Base-by-base conservation (phyloP, 1,284 basidiomycete species). In the Ustilago esculenta region DNA sequence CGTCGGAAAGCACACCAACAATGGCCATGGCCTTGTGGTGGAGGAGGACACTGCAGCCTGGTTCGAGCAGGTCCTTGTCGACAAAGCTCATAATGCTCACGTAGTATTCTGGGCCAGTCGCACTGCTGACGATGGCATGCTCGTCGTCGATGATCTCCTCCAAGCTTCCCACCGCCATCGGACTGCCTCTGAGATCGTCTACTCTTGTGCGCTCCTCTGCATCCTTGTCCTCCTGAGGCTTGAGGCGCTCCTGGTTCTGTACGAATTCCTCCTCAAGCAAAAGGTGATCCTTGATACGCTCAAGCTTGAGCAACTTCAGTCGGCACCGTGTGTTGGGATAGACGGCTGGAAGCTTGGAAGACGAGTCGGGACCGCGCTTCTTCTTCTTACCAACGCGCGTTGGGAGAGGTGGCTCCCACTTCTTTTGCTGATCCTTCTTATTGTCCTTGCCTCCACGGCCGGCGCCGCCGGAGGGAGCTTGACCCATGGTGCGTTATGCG, bases 81-180 rank as follows among this genome's bases (percentile, higher is more conserved):
- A 99, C 95, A 81, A 96, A 96, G 68, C 90, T 92, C 91, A 98
- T 93, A 83, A 98, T 98, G 39, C 92, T 90, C 72, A 99, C 96
- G 82, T 99, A 99, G 84, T 90, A 94, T 83, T 98, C 96, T 27
- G 95, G 94, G 2, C 96, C 95, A 34, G 92, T 92, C 17, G 92
- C 88, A 10, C 92, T 92, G 82, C 92, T 94, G 78, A 99, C 90
- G 82, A 99, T 98, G 18, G 96, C 95, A 82, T 98, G 96, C 86
- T 99, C 96, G 85, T 99, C 96, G 85, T 98, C 96, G 80, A 99
- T 96, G 76, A 99, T 98, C 84, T 99, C 96, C 84, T 98, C 96
- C 76, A 99, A 86, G 0, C 94, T 92, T 32, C 96, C 96, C 49
- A 99, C 93, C 12, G 90, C 91, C 92, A 99, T 97, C 6, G 96